Conservation (phyloP, 1,284 basidiomycete genomes). For the Taiwanofungus camphoratus region DNA sequence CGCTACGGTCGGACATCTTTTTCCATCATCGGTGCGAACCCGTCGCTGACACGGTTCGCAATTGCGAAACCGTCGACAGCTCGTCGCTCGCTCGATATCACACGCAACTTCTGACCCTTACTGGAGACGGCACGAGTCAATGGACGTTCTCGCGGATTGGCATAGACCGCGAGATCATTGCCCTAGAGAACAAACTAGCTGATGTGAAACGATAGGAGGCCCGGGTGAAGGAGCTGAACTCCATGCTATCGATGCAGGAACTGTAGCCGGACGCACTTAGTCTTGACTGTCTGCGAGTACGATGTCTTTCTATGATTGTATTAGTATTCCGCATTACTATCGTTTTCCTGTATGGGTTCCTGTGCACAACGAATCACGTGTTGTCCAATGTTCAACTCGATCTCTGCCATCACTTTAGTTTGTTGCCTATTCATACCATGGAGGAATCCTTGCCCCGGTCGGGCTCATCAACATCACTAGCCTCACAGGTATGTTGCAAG, state of each 20-base stretch:
- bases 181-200: slow-evolving; percentile 58
- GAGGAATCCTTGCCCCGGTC: no score
- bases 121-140: slow-evolving; percentile 54
- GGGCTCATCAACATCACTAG: no score
- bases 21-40: not conserved
- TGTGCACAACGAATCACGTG: no score
- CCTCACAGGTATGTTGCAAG: no score
- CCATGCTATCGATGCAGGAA: slow-evolving; percentile 33
- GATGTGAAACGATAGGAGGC: slow-evolving; percentile 66
- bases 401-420: no score
- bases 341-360: not conserved
- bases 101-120: slow-evolving; percentile 70
- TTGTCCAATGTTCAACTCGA: no score
- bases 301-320: not conserved
- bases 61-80: slow-evolving; percentile 30
- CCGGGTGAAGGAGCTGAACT: slow-evolving; percentile 53
- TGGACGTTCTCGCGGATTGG: slow-evolving; percentile 72
- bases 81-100: slow-evolving; percentile 83
- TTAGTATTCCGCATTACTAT: not conserved
- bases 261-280: no score
- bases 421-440: no score
- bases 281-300: not conserved
- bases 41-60: slow-evolving; percentile 1
- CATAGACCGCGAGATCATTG: slow-evolving; percentile 64
- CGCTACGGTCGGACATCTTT: slow-evolving; percentile 54